These are phyloP conservation scores for Syzygium aqueum DNA, from an alignment of 345 rosid genomes.

Conservation along the genomic window DNA sequence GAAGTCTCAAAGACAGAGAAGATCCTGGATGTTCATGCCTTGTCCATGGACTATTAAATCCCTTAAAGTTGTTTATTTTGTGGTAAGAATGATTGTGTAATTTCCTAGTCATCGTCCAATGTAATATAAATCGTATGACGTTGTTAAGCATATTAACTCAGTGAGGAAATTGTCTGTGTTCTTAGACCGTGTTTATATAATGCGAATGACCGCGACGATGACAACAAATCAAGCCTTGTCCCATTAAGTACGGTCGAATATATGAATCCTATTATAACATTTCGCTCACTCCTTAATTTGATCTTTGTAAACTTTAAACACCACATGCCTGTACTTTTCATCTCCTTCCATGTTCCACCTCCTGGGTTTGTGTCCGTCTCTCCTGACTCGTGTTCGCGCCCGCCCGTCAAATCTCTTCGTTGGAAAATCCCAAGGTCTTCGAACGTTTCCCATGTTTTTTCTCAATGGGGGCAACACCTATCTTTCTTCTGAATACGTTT, in stretches of 20 bases:
- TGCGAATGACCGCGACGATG: not conserved
- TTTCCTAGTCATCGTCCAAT: not conserved
- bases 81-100: not conserved
- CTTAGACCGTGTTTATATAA: not conserved
- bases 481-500: too few species aligned
- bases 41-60: not conserved
- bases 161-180: not conserved
- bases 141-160: not conserved
- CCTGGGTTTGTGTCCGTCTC: not conserved
- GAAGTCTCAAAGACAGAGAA: not conserved
- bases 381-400: not conserved
- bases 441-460: too few species aligned
- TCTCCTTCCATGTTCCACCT: not conserved
- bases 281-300: slow-evolving; percentile 32
- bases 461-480: too few species aligned
- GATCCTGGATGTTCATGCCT: not conserved
- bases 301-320: not conserved
- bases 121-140: not conserved
- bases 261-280: rapidly evolving
- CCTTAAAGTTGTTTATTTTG: not conserved
- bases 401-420: not conserved
- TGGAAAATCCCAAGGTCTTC: not conserved
- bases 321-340: too few species aligned
- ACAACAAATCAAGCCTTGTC: not conserved
- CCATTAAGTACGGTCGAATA: rapidly evolving